These are phyloP conservation scores for Dryas drummondii DNA, from an alignment of 306 rosid species.

Conservation along the genomic window DNA sequence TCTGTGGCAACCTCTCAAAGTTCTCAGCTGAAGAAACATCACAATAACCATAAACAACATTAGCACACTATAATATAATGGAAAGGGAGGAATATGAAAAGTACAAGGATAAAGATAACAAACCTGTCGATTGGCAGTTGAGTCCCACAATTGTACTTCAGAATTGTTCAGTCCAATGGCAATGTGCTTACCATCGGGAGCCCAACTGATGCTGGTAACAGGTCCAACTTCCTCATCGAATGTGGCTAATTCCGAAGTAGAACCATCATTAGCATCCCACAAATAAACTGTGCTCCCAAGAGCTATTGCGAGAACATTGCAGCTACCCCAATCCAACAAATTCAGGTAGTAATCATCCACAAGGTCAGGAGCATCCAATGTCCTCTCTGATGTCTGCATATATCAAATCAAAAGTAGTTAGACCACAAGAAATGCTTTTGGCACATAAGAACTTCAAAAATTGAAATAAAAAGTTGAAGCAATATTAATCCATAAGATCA, in stretches of 20 bases:
- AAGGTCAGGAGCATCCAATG: conserved; percentile 77
- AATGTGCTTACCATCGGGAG: conserved; percentile 72
- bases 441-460: neutral
- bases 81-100: neutral
- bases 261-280: conserved; percentile 61
- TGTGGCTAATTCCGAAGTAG: conserved; percentile 62
- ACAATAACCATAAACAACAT: conserved; percentile 10
- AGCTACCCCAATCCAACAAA: conserved; percentile 71
- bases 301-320: conserved; percentile 63
- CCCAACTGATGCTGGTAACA: conserved; percentile 71
- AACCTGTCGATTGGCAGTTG: conserved; percentile 48
- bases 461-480: neutral
- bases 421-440: neutral
- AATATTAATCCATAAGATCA: neutral
- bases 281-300: conserved; percentile 60
- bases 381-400: conserved; percentile 69
- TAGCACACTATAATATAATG: neutral
- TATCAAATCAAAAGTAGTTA: conserved; percentile 4
- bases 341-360: conserved; percentile 72
- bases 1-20: conserved; percentile 59
- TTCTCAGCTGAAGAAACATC: conserved; percentile 50
- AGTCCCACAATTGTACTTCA: conserved; percentile 78
- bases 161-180: conserved; percentile 74
- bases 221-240: conserved; percentile 71
- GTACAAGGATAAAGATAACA: neutral